Evolutionary conservation across 805 yeast genomes (phyloP).

Genomic region (Starmerella apicola): DNA sequence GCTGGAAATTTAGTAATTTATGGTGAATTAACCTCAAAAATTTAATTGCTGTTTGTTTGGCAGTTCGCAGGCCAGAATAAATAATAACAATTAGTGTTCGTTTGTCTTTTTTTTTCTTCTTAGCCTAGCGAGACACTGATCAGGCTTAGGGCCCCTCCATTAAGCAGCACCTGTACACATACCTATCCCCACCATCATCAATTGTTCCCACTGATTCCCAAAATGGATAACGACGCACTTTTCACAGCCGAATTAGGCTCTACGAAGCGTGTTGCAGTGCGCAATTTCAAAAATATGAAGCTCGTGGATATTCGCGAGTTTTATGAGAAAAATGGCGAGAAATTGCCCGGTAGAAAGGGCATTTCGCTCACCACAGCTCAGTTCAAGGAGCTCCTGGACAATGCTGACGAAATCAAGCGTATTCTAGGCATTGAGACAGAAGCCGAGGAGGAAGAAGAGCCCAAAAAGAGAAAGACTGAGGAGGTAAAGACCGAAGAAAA

Average conservation of each 20-base stretch:
- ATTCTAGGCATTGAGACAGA: slow-evolving; percentile 7
- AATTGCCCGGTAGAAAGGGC: slow-evolving; percentile 69
- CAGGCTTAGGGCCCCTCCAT: too few species aligned
- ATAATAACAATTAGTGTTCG: too few species aligned
- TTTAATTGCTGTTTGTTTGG: too few species aligned
- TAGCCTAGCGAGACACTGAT: too few species aligned
- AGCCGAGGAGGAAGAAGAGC: too few species aligned
- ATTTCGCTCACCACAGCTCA: slow-evolving; percentile 18
- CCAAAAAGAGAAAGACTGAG: slow-evolving; percentile 1
- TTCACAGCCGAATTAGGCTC: slow-evolving; percentile 34
- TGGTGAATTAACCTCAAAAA: too few species aligned
- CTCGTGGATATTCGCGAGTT: slow-evolving; percentile 78
- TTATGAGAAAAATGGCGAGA: slow-evolving; percentile 48
- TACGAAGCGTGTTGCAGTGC: slow-evolving; percentile 60
- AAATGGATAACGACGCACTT: slow-evolving; percentile 1
- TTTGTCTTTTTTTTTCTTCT: too few species aligned
- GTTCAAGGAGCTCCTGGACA: slow-evolving; percentile 9
- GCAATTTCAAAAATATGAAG: slow-evolving; percentile 52
- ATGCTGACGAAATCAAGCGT: slow-evolving; percentile 6
- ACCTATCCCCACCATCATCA: too few species aligned
- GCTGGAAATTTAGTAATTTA: too few species aligned
- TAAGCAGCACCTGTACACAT: too few species aligned
- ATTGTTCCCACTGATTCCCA: too few species aligned
- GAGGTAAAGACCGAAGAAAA: background rate
- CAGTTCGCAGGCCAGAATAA: too few species aligned